Percentiles rank a stretch among this genome's conserved stretches.
Conservation (phyloP, 2,329 filamentous ascomycete genomes). For the Trichoderma lentiforme region DNA sequence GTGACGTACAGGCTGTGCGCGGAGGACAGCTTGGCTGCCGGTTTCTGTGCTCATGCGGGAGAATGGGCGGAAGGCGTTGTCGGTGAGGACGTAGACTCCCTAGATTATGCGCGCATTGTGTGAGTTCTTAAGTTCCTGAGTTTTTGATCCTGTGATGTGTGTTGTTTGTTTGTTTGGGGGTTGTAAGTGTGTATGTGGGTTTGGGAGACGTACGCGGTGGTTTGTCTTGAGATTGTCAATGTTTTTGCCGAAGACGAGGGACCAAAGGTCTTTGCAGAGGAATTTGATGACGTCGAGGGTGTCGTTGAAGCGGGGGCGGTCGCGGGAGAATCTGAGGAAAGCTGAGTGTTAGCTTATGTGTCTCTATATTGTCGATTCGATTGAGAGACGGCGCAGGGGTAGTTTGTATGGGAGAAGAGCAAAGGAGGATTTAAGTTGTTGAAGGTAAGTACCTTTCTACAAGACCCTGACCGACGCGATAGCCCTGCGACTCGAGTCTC, state of each 20-base stretch:
- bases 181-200: neutral
- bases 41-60: constrained; percentile 83
- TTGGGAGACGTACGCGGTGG: constrained; percentile 64
- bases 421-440: neutral
- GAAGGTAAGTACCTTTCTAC: constrained; percentile 69
- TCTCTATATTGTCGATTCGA: neutral
- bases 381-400: constrained; percentile 1
- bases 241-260: constrained; percentile 89
- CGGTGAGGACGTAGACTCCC: constrained; percentile 95
- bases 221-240: constrained; percentile 99
- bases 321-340: constrained; percentile 66
- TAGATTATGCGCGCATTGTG: constrained; percentile 30
- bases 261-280: constrained; percentile 97
- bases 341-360: neutral
- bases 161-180: neutral
- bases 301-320: constrained; percentile 84
- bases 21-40: constrained; percentile 66
- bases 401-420: neutral
- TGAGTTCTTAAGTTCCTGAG: neutral
- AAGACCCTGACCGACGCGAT: constrained; percentile 86
- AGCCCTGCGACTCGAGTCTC: constrained; percentile 78
- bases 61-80: constrained; percentile 86
- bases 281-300: constrained; percentile 97
- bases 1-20: constrained; percentile 71
- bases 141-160: neutral